Evolutionary conservation across 169 alveolate species (phyloP), one percentile per base, ranked within the genome.

Genomic region (Plasmodium vivax): DNA sequence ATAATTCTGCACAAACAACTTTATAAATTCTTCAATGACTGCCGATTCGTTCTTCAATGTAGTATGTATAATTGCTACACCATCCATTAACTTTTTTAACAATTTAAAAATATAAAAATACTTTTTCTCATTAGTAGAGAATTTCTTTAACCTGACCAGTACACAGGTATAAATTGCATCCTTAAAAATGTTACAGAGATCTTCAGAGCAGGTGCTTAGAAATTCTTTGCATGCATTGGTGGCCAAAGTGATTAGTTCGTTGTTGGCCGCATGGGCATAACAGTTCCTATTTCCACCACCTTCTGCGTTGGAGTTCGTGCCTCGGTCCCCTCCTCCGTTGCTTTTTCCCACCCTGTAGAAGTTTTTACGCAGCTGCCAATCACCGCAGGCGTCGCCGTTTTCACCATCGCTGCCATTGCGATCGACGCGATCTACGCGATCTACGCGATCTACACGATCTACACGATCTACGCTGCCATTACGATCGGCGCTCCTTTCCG

Each of bases 221-320:
- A 90, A 90, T 80, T 90, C 94, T 90, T 90, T 90, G 83, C 94
- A 90, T 80, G 94, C 94, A 41, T 80, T 90, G 30, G 91, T 90
- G 27, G 94, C 83, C 82, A 90, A 80, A 12, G 38, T 90, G 72
- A 90, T 90, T 80, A 90, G 38, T 80, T 90, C 94, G 34, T 68
- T 58, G 34, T 90, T 90, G 12, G 82, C 94, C 6, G 83, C 72
- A 90, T 90, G 54, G 14, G 51, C 58, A 34, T 90, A 90, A 90
- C 83, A 80, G 45, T 90, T 83, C 14, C 45, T 23, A 12, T 74
- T 75, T 34, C 30, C 80, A 75, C 23, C 77, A 68, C n/a, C 41
- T 68, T 23, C 43, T 30, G 14, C n/a, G 77, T 68, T 68, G 16
- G 5, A 27, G n/a, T 68, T 68, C 12, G 7, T 10, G 2, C 77